Base-by-base conservation (phyloP, 2,329 filamentous ascomycete genomes). In the Beauveria caledonica region DNA sequence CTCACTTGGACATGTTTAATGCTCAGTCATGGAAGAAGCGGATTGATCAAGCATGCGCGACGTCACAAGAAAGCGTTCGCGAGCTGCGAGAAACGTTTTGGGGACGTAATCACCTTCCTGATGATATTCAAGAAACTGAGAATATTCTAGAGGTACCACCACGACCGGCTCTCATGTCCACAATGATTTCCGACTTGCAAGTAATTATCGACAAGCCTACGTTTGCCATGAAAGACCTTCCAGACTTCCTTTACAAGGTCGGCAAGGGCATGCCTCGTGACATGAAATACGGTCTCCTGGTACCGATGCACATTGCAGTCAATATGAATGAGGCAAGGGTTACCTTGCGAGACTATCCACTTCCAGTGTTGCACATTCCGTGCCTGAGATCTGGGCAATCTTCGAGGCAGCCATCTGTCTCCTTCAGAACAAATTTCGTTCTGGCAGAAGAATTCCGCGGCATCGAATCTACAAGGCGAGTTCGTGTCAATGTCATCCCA, bases 231-330 rank as follows among this genome's bases (percentile, higher is more conserved):
- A 80, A 84, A 3, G 86, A 96, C 13, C 85, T 93, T 59, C 89
- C 93, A 0, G 83, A 88, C 17, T 99, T 96, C 70, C 77, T 99
- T 27, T 83, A 97, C 69, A 84, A 85, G 52, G 87, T 97, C 61
- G 94, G 94, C n/a, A 99, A 99, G 75, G 94, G 94, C 1, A 95
- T 99, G 85, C 94, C 94, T 1, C 81, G 85, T 63, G 87, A 95
- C 68, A 99, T 92, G 83, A 80, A 93, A 68, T 99, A 97, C 71
- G 86, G 91, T 10, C 79, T 99, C 21, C 80, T 99, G 19, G 79
- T 99, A 11, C 95, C 94, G 0, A 91, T 97, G 86, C 89, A 89
- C 71, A 81, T 99, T 2, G 86, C 91, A 64, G 82, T 99, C 63
- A 89, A 89, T 62, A 92, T 97, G 86, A 89, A 92, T 54, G 94